Evolutionary conservation across 2,329 filamentous ascomycete species (phyloP).

Genomic region (Coniochaeta prunicola): DNA sequence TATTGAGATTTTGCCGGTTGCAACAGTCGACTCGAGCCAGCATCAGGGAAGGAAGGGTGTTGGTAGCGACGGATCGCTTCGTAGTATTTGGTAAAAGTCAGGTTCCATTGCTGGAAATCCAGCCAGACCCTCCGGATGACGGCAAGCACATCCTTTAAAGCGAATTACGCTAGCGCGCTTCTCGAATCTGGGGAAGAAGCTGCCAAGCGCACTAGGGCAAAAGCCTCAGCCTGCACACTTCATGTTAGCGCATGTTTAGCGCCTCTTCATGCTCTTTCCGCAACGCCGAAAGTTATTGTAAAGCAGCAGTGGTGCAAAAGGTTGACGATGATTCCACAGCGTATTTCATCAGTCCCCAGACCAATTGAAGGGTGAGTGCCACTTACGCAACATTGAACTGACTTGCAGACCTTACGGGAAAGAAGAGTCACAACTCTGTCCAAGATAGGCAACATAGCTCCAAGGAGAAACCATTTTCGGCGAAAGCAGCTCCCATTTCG

Average conservation of each 20-base stretch:
- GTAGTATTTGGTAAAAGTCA: neutral
- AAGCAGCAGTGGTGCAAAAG: neutral
- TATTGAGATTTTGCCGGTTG: neutral
- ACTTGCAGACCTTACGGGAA: neutral
- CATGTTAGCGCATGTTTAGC: neutral
- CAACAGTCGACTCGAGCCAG: neutral
- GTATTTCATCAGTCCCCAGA: neutral
- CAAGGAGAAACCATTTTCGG: neutral
- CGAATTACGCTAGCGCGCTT: neutral
- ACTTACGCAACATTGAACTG: neutral
- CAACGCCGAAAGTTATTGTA: neutral
- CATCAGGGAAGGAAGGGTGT: neutral
- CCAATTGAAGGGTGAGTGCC: neutral
- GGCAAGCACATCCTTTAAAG: neutral
- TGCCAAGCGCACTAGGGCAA: neutral
- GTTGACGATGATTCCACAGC: neutral
- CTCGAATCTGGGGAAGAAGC: neutral
- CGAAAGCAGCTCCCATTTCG: neutral
- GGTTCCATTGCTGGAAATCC: neutral
- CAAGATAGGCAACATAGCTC: neutral
- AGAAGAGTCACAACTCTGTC: neutral
- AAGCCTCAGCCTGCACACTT: neutral
- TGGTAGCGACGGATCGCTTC: neutral
- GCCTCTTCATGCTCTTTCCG: neutral
- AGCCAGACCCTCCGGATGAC: neutral